Evolutionary conservation across 106 monocot species (phyloP), one percentile per base, ranked within the genome.

Genomic region (Cymbidium sinense): DNA sequence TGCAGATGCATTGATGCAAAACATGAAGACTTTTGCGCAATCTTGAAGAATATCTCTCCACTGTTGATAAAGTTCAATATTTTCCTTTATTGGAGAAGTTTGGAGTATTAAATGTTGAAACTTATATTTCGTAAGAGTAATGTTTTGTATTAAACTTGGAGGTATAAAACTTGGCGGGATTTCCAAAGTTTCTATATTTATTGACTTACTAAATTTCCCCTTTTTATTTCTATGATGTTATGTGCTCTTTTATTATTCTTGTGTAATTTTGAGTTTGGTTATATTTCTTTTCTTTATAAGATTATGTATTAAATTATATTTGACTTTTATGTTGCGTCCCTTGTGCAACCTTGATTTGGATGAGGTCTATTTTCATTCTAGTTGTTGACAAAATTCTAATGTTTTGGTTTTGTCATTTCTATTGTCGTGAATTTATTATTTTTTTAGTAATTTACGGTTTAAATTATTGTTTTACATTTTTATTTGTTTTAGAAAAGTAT

Each of bases 1-100:
- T 74, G 74, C 74, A 74, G 74, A 74, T 74, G n/a, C n/a, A 19
- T 74, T 74, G 74, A 74, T 20, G 74, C 44, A 74, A 74, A 2
- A 47, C 19, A 74, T 10, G 43, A 44, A 44, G 44, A 29, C 28
- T 74, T 74, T 74, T 43, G 35, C n/a, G 27, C 74, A 44, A 27
- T 74, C 41, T 74, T 44, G 74, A 74, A 13, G 27, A 27, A 35
- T 39, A 20, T 74, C 41, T 74, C 74, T 74, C 12, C 18, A 43
- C 44, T 17, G 35, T 19, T 74, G 74, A 31, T 5, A 74, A 67
- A 31, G 31, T 67, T 33, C 0, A 1, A 25, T 62, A 37, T 25
- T 74, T 43, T 12, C 74, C 13, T 12, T 43, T 44, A 15, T 74
- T 44, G 44, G 74, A 47, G 44, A 28, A 44, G 44, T 74, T 74